Evolutionary conservation across 2,329 filamentous ascomycete genomes (phyloP), one percentile per base, ranked within the genome.

Genomic region (Talaromyces sp.): DNA sequence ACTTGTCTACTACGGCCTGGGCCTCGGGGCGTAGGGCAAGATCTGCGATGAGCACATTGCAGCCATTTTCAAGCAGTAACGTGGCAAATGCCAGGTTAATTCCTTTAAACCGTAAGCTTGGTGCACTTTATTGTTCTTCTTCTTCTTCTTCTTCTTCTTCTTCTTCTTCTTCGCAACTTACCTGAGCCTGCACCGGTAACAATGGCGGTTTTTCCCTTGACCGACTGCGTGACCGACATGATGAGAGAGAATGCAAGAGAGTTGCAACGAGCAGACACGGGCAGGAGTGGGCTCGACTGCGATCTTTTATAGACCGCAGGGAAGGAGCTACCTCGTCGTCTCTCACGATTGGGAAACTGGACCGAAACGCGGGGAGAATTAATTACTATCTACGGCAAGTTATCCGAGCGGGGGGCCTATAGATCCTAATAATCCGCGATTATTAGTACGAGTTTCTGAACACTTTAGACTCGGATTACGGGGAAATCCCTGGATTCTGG

Each of bases 151-250:
- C n/a, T n/a, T n/a, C n/a, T n/a, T n/a, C n/a, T 36, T 13, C 15
- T 11, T 36, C 6, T 17, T 13, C 27, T 9, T 36, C 13, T 36
- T 36, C 1, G 36, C 36, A 25, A 69, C 71, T 63, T 70, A 79
- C 82, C 82, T 54, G 81, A 84, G 28, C 82, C 82, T 44, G 80
- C 82, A 33, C 82, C 82, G 11, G 82, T 85, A 32, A 85, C 73
- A 54, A 85, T 81, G 13, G 82, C 82, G 13, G 80, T 78, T 67
- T 78, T 81, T 57, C 76, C 78, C 57, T 75, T 67, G 22, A 82
- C 76, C 15, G 73, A 73, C 59, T 72, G 64, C 28, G 75, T 72
- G 76, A 79, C 78, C 7, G 58, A 60, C 61, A 63, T 63, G 54
- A 39, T 39, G 54, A 27, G 42, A 52, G 49, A 30, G 49, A 1